Evolutionary conservation across 2,329 filamentous ascomycete species (phyloP).

Genomic region (Zymoseptoria passerinii): DNA sequence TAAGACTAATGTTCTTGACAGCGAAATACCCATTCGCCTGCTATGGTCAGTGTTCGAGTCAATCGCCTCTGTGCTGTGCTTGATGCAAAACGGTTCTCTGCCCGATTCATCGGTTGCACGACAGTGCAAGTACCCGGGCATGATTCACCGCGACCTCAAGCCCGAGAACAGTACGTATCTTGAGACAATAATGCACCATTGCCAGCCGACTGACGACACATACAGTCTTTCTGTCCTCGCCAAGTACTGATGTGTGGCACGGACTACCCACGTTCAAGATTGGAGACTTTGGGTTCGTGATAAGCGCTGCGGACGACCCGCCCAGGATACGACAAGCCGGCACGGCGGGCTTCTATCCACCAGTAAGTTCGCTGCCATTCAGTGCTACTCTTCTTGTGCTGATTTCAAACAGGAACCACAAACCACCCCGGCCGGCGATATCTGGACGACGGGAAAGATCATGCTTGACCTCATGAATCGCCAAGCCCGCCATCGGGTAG

Average conservation of each 20-base stretch:
- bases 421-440: not conserved
- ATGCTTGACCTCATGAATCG: conserved; percentile 6
- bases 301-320: not conserved
- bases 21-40: not conserved
- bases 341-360: not conserved
- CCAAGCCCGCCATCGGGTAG: not conserved
- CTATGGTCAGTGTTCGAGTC: conserved; percentile 6
- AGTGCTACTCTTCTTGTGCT: not conserved
- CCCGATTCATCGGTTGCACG: not conserved
- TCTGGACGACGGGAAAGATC: conserved; percentile 1
- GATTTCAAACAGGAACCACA: not conserved
- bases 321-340: not conserved
- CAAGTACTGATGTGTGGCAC: not conserved
- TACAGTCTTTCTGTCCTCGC: conserved; percentile 1
- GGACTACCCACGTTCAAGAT: conserved; percentile 1
- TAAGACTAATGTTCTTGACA: not conserved
- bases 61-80: not conserved
- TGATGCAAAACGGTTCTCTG: conserved; percentile 3
- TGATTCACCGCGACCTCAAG: conserved; percentile 3
- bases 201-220: not conserved
- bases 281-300: conserved; percentile 5
- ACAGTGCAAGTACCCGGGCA: not conserved
- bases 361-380: not conserved
- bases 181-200: not conserved
- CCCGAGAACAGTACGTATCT: not conserved